These are phyloP conservation scores for Kodamaea neixiangensis DNA, from an alignment of 805 yeast genomes.

Conservation along the genomic window DNA sequence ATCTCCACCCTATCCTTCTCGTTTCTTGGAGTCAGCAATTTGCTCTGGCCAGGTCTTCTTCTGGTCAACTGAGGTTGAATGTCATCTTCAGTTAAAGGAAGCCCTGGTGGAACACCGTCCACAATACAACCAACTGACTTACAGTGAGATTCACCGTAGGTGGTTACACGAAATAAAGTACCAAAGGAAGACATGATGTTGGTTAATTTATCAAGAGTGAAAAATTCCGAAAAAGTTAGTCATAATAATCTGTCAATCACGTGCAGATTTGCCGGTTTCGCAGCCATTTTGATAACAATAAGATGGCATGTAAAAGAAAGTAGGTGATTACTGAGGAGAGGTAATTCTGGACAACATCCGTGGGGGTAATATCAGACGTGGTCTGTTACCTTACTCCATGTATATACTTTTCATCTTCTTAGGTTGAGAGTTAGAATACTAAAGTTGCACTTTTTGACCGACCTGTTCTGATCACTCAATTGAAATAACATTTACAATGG, in stretches of 20 bases:
- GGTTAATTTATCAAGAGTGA: background rate
- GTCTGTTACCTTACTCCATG: too few relatives aligned
- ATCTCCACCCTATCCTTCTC: slow-evolving; percentile 92
- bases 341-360: too few relatives aligned
- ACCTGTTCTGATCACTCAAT: too few relatives aligned
- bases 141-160: slow-evolving; percentile 98
- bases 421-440: too few relatives aligned
- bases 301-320: background rate
- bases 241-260: background rate
- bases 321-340: too few relatives aligned
- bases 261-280: background rate
- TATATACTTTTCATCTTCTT: too few relatives aligned
- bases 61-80: slow-evolving; percentile 94
- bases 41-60: slow-evolving; percentile 97
- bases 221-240: slow-evolving; percentile 9
- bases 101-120: slow-evolving; percentile 97
- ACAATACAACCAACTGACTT: slow-evolving; percentile 97
- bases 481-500: too few relatives aligned
- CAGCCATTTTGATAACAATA: too few relatives aligned
- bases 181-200: slow-evolving; percentile 44
- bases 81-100: slow-evolving; percentile 80
- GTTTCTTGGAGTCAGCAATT: slow-evolving; percentile 90
- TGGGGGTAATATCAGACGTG: too few relatives aligned
- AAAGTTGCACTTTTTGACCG: too few relatives aligned
- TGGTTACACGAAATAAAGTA: slow-evolving; percentile 65